Conservation (phyloP, 495 filamentous ascomycete genomes). For the Neurospora sp. region DNA sequence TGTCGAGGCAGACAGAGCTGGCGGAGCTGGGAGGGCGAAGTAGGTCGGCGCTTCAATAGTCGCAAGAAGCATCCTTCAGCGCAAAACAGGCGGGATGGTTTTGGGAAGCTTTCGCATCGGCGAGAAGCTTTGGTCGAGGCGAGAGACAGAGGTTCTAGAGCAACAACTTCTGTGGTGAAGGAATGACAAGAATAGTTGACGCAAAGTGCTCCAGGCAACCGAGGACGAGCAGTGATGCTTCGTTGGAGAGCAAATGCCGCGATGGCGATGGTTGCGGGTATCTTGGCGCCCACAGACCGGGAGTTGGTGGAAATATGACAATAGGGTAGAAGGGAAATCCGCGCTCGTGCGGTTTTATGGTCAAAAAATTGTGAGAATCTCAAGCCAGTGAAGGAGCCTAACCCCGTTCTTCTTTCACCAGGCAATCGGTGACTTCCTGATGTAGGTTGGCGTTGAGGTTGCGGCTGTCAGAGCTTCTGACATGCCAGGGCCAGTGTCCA, state of each 20-base stretch:
- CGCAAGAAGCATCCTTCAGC: background rate
- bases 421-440: background rate
- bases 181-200: background rate
- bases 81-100: background rate
- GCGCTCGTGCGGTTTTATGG: background rate
- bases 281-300: background rate
- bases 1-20: background rate
- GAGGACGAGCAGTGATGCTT: background rate
- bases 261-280: background rate
- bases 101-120: background rate
- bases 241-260: background rate
- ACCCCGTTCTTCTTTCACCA: background rate
- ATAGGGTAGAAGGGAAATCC: background rate
- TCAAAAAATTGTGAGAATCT: background rate
- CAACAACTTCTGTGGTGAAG: background rate
- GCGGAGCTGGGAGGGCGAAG: background rate
- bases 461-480: background rate
- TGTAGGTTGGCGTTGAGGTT: background rate
- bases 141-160: background rate
- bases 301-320: background rate
- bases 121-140: background rate
- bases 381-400: background rate
- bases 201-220: background rate
- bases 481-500: background rate
- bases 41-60: background rate